phyloP scores from a whole-genome alignment of 805 yeast species.

The Wickerhamiella spandovensis region DNA sequence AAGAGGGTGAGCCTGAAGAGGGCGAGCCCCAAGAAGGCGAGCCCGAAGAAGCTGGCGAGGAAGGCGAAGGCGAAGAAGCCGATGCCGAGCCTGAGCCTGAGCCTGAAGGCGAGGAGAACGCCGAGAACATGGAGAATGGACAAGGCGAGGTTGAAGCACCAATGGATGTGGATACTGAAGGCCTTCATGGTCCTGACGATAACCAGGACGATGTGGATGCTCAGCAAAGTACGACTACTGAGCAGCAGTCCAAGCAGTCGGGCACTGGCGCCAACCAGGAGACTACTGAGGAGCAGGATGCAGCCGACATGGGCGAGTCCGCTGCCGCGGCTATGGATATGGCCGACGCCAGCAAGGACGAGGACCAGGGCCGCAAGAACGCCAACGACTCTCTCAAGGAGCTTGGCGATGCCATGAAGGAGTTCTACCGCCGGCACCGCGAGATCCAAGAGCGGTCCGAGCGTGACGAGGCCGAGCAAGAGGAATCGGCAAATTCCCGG shows the following conservation, averaged over 20 bases:
- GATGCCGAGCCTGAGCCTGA: constrained; percentile 26
- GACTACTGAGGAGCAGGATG: constrained; percentile 21
- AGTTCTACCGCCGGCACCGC: constrained; percentile 79
- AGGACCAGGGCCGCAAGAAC: constrained; percentile 22
- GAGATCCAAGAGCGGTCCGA: constrained; percentile 37
- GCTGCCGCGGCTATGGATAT: constrained; percentile 46
- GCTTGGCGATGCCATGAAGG: constrained; percentile 83
- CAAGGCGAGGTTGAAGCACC: constrained; percentile 18
- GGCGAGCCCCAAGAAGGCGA: constrained; percentile 19
- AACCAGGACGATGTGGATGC: constrained; percentile 39
- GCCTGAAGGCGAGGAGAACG: constrained; percentile 23
- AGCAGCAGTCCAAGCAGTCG: constrained; percentile 30
- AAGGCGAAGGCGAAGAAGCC: constrained; percentile 19
- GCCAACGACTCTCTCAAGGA: constrained; percentile 56
- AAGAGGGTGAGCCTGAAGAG: constrained; percentile 19
- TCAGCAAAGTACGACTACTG: constrained; percentile 18
- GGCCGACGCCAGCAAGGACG: constrained; percentile 45
- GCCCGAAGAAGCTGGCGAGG: constrained; percentile 20
- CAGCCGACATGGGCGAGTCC: constrained; percentile 38
- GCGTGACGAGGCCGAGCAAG: constrained; percentile 32
- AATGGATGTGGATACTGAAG: constrained; percentile 31
- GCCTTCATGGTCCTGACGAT: constrained; percentile 60
- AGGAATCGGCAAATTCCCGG: constrained; percentile 15
- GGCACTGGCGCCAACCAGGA: constrained; percentile 50
- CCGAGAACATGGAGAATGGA: neutral